These are phyloP conservation scores for Phytophthora idaei DNA, from an alignment of 352 stramenopile genomes.

Conservation along the genomic window DNA sequence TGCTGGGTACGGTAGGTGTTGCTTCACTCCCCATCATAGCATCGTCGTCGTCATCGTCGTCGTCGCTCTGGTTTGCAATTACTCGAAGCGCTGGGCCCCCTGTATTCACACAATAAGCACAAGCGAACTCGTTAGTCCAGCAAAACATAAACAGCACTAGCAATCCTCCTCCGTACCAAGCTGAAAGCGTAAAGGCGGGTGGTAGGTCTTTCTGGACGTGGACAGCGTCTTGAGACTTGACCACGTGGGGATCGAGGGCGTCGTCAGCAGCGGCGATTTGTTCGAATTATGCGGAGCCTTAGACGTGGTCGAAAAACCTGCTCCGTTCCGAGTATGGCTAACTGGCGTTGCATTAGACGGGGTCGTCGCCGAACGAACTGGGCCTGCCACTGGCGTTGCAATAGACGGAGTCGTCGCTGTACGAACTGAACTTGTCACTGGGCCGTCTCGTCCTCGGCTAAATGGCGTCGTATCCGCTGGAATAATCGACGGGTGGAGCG, in stretches of 20 bases:
- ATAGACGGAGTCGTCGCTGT: conserved; percentile 5
- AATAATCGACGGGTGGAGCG: conserved; percentile 6
- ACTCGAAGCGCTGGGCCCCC: conserved; percentile 55
- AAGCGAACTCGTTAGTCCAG: not conserved
- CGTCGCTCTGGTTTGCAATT: conserved; percentile 35
- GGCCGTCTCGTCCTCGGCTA: conserved; percentile 1
- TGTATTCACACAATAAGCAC: conserved; percentile 13
- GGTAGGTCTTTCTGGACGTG: conserved; percentile 53
- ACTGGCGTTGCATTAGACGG: conserved; percentile 9
- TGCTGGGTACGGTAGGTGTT: conserved; percentile 20
- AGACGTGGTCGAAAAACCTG: conserved; percentile 50
- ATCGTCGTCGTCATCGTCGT: conserved; percentile 57
- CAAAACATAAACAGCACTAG: not conserved
- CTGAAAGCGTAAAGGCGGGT: conserved; percentile 42
- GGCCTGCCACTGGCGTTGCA: conserved; percentile 4
- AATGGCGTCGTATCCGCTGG: conserved; percentile 24
- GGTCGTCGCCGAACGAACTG: conserved; percentile 1
- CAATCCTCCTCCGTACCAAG: conserved; percentile 32
- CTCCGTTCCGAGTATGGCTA: conserved; percentile 10
- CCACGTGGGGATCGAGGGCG: conserved; percentile 48
- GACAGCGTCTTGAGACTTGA: conserved; percentile 51
- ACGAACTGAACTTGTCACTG: not conserved
- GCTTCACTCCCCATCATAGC: conserved; percentile 34
- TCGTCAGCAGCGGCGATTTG: conserved; percentile 46
- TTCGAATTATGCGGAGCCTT: conserved; percentile 37